Evolutionary conservation across 257 asterid genomes (phyloP).

Genomic region (Solanum clarkiae): DNA sequence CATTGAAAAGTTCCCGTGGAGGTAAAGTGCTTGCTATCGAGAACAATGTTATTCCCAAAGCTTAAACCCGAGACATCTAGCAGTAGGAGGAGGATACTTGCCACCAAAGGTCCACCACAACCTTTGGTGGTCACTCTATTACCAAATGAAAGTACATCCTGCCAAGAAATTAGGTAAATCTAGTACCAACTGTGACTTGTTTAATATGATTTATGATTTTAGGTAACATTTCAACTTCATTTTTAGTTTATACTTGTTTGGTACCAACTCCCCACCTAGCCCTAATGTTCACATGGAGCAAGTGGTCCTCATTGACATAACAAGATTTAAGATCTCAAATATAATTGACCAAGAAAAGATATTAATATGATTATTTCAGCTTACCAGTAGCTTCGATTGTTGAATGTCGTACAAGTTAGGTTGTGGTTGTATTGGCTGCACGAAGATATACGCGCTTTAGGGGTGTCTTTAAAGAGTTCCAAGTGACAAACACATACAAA

Average conservation of each 20-base stretch:
- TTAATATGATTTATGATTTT: neutral
- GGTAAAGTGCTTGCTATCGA: neutral
- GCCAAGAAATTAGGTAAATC: neutral
- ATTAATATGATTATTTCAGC: neutral
- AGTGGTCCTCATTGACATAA: neutral
- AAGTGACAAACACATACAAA: neutral
- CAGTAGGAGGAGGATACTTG: neutral
- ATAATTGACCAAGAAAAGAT: neutral
- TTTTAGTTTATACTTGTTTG: neutral
- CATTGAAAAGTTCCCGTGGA: neutral
- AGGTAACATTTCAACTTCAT: constrained; percentile 13
- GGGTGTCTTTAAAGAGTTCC: neutral
- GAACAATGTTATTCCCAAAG: accelerated
- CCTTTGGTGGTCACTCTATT: neutral
- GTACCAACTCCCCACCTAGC: neutral
- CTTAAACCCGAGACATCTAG: neutral
- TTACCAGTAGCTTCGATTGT: neutral
- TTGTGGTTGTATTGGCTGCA: neutral
- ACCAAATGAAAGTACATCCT: neutral
- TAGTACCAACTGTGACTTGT: neutral
- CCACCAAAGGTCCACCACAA: neutral
- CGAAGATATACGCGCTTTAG: neutral
- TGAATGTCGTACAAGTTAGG: neutral
- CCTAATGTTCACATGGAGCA: neutral
- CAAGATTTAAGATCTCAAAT: neutral